These are phyloP conservation scores for Aspergillus ellipticus DNA, from an alignment of 495 filamentous ascomycete species.

Conservation along the genomic window DNA sequence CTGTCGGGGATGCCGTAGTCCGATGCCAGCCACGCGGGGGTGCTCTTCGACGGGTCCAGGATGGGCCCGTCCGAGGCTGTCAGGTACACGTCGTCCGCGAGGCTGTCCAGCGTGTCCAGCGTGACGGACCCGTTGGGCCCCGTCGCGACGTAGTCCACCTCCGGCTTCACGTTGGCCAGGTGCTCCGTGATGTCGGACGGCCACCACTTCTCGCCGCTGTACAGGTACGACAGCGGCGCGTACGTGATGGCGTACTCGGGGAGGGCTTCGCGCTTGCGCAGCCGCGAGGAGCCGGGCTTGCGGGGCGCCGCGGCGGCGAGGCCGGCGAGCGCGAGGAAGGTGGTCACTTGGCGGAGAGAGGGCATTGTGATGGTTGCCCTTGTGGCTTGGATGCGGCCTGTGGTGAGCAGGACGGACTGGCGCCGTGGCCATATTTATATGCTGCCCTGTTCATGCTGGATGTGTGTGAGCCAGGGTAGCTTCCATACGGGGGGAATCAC, in stretches of 20 bases:
- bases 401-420: background rate
- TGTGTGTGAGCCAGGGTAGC: background rate
- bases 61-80: background rate
- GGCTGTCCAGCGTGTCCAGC: background rate
- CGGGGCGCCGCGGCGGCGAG: background rate
- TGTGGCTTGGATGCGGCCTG: too few relatives aligned
- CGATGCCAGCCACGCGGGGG: background rate
- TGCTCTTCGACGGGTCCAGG: background rate
- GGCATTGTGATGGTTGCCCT: background rate
- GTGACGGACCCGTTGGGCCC: background rate
- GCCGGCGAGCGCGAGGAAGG: background rate
- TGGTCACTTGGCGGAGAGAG: background rate
- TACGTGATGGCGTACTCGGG: background rate
- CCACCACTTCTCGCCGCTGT: background rate
- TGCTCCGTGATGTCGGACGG: background rate
- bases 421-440: background rate
- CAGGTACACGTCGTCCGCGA: background rate
- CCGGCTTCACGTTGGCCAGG: background rate
- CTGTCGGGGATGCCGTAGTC: background rate
- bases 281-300: background rate
- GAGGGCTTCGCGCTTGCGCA: background rate
- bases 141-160: background rate
- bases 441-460: background rate
- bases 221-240: background rate
- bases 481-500: background rate